A percentile compares a stretch with the other conserved stretches of the same genome.
These are phyloP conservation scores for Pichia sp. DNA, from an alignment of 1,139 yeast species.

Conservation along the genomic window DNA sequence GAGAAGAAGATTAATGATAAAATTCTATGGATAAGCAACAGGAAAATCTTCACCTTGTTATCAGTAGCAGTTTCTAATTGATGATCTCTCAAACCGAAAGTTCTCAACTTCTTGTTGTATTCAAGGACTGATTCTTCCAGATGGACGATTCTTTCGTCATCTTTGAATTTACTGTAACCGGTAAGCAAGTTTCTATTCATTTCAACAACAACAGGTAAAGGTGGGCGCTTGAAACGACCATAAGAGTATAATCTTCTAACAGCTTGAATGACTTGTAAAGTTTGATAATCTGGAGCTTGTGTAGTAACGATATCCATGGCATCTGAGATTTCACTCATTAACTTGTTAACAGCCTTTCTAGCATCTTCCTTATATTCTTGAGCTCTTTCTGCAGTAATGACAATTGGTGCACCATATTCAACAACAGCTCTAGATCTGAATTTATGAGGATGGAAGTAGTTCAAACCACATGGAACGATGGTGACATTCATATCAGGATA, in stretches of 20 bases:
- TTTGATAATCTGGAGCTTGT: conserved; percentile 73
- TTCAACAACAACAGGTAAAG: conserved; percentile 66
- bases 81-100: conserved; percentile 66
- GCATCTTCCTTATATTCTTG: conserved; percentile 53
- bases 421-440: conserved; percentile 77
- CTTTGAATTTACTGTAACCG: conserved; percentile 61
- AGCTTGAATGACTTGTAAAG: conserved; percentile 72
- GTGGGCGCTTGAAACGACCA: conserved; percentile 35
- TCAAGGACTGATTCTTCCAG: conserved; percentile 50
- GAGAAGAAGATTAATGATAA: conserved; percentile 39
- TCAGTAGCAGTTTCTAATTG: conserved; percentile 56
- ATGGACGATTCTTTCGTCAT: conserved; percentile 54
- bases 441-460: conserved; percentile 73
- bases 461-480: conserved; percentile 74
- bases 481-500: conserved; percentile 56
- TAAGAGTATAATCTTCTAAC: conserved; percentile 68
- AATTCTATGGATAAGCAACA: conserved; percentile 40
- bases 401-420: conserved; percentile 72
- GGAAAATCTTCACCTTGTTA: conserved; percentile 36
- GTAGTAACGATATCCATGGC: conserved; percentile 70
- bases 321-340: conserved; percentile 53
- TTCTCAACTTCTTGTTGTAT: conserved; percentile 53
- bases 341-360: conserved; percentile 53
- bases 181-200: conserved; percentile 65
- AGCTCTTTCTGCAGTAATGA: conserved; percentile 52